Evolutionary conservation across 164 flowering plant genomes (phyloP).

Genomic region (Sextonia rubra): DNA sequence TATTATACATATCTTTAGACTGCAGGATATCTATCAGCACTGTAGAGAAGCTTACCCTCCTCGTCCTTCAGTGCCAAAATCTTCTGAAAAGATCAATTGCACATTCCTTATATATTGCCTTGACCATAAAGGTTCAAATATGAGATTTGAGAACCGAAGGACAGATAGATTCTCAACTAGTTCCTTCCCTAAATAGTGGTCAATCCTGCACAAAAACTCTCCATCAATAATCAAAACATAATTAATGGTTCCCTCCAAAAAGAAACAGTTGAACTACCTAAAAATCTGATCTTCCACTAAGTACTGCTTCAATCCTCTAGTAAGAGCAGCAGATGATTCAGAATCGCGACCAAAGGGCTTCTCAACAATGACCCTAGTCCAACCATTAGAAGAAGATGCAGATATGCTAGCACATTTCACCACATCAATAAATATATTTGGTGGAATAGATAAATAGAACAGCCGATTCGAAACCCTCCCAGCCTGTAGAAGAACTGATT

Average conservation of each 20-base stretch:
- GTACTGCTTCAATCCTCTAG: slow-evolving; percentile 71
- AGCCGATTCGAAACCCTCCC: slow-evolving; percentile 75
- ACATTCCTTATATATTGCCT: slow-evolving; percentile 89
- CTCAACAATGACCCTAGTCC: slow-evolving; percentile 98
- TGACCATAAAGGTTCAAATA: slow-evolving; percentile 94
- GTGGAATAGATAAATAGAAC: slow-evolving; percentile 87
- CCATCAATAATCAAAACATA: background rate
- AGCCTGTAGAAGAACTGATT: slow-evolving; percentile 37
- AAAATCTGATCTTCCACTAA: slow-evolving; percentile 86
- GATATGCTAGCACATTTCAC: slow-evolving; percentile 75
- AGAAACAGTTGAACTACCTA: slow-evolving; percentile 36
- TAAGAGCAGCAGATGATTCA: slow-evolving; percentile 82
- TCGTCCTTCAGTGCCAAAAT: slow-evolving; percentile 97
- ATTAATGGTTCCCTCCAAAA: background rate
- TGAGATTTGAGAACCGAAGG: slow-evolving; percentile 92
- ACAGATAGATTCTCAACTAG: slow-evolving; percentile 91
- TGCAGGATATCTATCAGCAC: background rate
- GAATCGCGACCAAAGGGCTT: slow-evolving; percentile 97
- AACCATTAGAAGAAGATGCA: slow-evolving; percentile 80
- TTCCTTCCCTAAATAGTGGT: slow-evolving; percentile 93
- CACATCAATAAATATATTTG: slow-evolving; percentile 83
- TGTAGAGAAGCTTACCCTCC: slow-evolving; percentile 58
- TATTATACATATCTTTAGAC: background rate
- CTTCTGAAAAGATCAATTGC: slow-evolving; percentile 88
- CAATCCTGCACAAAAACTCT: slow-evolving; percentile 55